Base-by-base conservation (phyloP, 495 filamentous ascomycete genomes). In the Pyronema domesticum region DNA sequence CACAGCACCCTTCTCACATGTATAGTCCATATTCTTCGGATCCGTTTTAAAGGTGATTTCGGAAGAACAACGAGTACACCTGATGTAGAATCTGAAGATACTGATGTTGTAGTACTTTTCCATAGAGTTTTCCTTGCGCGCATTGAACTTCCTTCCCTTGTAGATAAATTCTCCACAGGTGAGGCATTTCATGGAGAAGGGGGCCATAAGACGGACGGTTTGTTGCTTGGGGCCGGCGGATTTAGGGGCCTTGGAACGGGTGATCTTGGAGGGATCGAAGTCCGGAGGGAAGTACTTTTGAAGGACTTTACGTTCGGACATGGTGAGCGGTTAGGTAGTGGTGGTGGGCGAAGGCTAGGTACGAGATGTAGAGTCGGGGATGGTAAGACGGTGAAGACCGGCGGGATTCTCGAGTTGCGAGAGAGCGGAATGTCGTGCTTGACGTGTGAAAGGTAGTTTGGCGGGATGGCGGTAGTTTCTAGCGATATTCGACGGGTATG, bases 41-140 rank as follows among this genome's bases (percentile, higher is more conserved):
- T 96, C 91, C 0, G 93, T 96, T 56, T 83, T 82, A 73, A 95
- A 96, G 0, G 86, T 88, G 61, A 99, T 94, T 67, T 96, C 88
- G 14, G 76, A 82, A 39, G 72, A 77, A 68, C 93, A 99, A 45
- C 88, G 71, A 56, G 91, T 95, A 69, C 93, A 99, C 1, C 85
- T 76, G 62, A 98, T 98, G 68, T 89, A 94, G 74, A 96, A 95
- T 0, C 89, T 79, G 73, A 81, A 91, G 53, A 96, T 89, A 57
- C 83, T 76, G 57, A 99, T 94, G 52, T 72, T 72, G 55, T 89
- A 78, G 71, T 99, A 99, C 58, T 82, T 84, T 64, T 96, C 88
- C 40, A 91, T 86, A 6, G 84, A 86, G 7, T 83, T 94, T 63
- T 95, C 86, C 60, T 99, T 99, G 49, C 87, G 80, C 2, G 91